Conservation (phyloP, 768 basidiomycete genomes). For the Leccinellum rugosiceps region DNA sequence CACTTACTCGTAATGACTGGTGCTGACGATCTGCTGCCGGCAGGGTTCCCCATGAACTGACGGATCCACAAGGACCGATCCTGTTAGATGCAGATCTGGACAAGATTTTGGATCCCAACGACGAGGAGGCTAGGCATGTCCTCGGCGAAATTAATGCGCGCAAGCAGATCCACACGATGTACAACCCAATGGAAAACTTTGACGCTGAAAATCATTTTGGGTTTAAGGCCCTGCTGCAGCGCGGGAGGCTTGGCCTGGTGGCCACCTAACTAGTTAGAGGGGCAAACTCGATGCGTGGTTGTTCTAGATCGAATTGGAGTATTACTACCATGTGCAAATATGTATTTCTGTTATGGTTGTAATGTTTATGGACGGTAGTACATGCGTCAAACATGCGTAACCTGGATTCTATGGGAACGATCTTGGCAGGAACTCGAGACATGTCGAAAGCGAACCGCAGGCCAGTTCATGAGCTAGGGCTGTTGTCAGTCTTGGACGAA, state of each 20-base stretch:
- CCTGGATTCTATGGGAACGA: neutral
- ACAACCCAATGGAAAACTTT: neutral
- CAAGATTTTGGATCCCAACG: neutral
- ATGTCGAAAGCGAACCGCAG: neutral
- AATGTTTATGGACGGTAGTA: neutral
- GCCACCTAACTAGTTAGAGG: neutral
- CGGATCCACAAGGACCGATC: neutral
- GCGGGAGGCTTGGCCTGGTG: neutral
- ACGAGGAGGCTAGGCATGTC: neutral
- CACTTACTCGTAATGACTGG: neutral
- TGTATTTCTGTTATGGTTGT: neutral
- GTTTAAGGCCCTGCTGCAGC: neutral
- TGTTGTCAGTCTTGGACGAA: neutral
- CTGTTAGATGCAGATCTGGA: neutral
- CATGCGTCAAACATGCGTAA: neutral
- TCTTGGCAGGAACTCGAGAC: no score
- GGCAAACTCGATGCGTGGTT: neutral
- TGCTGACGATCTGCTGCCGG: neutral
- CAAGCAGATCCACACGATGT: neutral
- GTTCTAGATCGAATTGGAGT: neutral
- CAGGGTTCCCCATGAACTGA: neutral
- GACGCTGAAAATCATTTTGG: neutral
- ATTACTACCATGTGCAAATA: neutral
- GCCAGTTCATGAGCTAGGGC: neutral
- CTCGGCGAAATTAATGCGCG: neutral